Evolutionary conservation across 1,284 basidiomycete species (phyloP).

Genomic region (Naganishia albida): DNA sequence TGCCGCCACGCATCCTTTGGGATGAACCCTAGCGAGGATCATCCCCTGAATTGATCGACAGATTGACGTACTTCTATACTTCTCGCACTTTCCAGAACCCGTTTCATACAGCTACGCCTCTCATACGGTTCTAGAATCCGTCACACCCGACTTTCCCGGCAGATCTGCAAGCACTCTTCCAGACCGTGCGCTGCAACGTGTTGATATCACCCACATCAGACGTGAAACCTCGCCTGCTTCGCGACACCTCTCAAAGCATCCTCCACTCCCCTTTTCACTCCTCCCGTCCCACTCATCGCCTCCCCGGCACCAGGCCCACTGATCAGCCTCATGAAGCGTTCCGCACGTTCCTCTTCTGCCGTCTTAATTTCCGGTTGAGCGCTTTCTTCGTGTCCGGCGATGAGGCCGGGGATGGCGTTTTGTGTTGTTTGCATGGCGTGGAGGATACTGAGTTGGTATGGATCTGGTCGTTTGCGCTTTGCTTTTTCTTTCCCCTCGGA

Average conservation of each 20-base stretch:
- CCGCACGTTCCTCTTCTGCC: conserved; percentile 21
- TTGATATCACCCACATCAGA: conserved; percentile 2
- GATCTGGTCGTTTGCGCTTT: conserved; percentile 19
- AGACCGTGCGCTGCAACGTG: no score
- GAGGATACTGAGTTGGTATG: conserved; percentile 19
- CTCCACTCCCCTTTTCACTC: conserved; percentile 3
- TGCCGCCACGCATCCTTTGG: no score
- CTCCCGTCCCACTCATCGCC: not conserved
- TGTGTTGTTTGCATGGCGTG: conserved; percentile 29
- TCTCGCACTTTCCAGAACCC: no score
- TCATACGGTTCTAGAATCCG: no score
- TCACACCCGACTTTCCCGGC: no score
- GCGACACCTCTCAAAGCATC: conserved; percentile 6
- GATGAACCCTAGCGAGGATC: no score
- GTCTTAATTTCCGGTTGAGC: conserved; percentile 11
- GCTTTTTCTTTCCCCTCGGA: not conserved
- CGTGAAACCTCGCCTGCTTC: conserved; percentile 28
- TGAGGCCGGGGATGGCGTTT: conserved; percentile 10
- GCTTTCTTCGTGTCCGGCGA: not conserved
- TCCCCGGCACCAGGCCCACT: not conserved
- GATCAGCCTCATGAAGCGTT: conserved; percentile 10
- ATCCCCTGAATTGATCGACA: no score
- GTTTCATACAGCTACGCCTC: no score
- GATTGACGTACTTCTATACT: no score
- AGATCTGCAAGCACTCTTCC: no score